Base-by-base conservation (phyloP, 2,329 filamentous ascomycete genomes). In the Monilinia aucupariae region DNA sequence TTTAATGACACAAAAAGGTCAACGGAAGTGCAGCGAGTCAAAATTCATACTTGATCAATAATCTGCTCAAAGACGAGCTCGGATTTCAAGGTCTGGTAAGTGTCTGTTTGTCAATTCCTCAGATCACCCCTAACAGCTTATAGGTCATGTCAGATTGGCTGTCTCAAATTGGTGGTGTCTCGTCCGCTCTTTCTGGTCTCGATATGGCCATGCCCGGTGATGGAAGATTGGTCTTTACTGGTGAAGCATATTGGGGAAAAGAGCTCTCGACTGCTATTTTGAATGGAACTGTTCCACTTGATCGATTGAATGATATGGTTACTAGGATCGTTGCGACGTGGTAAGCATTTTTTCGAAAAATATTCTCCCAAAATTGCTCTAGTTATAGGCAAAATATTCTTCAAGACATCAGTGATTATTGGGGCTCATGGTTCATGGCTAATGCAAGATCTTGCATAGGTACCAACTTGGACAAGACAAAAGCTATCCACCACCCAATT, bases 201-300 rank as follows among this genome's bases (percentile, higher is more conserved):
- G 87, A 90, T 66, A 87, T 90, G 85, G 79, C 81, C 4, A 89
- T 89, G 87, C 86, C 87, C 0, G 85, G 85, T 5, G 84, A 86
- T 65, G 81, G 69, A 15, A 61, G 72, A 27, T 74, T 85, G 49
- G 82, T 82, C 0, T 74, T 85, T 9, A 68, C 81, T 10, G 84
- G 83, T 6, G 72, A 74, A 37, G 79, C 79, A 53, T 81, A 82
- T 69, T 85, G 82, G 82, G 80, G 77, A 61, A 80, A 78, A 60
- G 81, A 85, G 63, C 75, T 86, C 49, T 82, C 81, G 3, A 77
- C 77, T 3, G 78, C 81, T 1, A 75, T 84, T 12, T 72, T 86
- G 37, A 86, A 86, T 66, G 82, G 82, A 3, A 81, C 81, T 1
- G 78, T 85, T 7, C 83, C 83, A 0, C 68, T 85, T 9, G 78